A percentile compares a stretch with the other conserved stretches of the same genome.
phyloP scores from a whole-genome alignment of 2,329 filamentous ascomycete genomes.

The Eurotiales sp. region DNA sequence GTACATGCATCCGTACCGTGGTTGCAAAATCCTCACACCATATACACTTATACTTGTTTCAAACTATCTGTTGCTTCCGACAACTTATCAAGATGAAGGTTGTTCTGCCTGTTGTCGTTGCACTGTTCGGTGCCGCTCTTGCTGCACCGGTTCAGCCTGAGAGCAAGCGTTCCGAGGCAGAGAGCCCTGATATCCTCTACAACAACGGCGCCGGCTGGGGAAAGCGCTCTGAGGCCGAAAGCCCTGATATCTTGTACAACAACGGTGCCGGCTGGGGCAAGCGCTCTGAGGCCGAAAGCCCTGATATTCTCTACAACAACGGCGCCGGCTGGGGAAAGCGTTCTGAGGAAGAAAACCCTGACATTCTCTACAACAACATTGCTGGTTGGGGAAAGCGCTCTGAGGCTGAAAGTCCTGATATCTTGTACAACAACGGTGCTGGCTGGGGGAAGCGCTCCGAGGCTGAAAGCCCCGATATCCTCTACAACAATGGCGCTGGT shows the following conservation, averaged over 20 bases:
- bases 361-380: slow-evolving; percentile 1
- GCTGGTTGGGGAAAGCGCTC: not conserved
- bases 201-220: slow-evolving; percentile 1
- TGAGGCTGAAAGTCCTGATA: not conserved
- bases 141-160: not conserved
- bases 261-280: not conserved
- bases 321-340: not conserved
- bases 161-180: not conserved
- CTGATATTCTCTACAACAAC: slow-evolving; percentile 4
- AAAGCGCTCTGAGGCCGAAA: not conserved
- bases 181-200: slow-evolving; percentile 1
- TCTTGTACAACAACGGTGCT: not conserved
- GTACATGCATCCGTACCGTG: not conserved
- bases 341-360: not conserved
- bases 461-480: not conserved
- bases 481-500: not conserved
- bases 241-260: not conserved
- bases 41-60: not conserved
- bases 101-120: not conserved
- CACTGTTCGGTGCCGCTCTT: not conserved
- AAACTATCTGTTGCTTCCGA: not conserved
- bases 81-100: not conserved
- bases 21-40: not conserved
- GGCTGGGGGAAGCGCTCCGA: slow-evolving; percentile 1
- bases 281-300: not conserved